A percentile compares a stretch with the other conserved stretches of the same genome.
Evolutionary conservation across 495 filamentous ascomycete species (phyloP).

Genomic region (Immersiella caudata): DNA sequence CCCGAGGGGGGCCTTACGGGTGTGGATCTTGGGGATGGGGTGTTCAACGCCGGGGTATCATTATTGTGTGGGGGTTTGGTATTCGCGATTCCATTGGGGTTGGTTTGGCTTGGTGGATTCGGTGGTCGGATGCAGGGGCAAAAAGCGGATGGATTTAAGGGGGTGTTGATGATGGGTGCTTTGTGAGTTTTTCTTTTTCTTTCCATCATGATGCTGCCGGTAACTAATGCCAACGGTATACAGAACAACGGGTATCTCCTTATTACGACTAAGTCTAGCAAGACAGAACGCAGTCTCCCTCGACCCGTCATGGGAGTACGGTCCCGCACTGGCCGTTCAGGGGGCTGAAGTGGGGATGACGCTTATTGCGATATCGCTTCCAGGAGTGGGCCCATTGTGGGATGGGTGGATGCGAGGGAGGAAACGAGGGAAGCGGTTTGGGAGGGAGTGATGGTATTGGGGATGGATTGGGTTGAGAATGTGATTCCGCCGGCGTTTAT

Average conservation of each 20-base stretch:
- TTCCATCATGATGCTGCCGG: neutral
- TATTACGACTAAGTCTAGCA: conserved; percentile 47
- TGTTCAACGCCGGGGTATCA: neutral
- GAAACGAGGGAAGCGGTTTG: neutral
- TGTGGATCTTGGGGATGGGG: conserved; percentile 25
- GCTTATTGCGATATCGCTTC: conserved; percentile 49
- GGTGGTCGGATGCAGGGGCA: neutral
- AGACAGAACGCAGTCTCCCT: conserved; percentile 43
- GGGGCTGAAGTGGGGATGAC: conserved; percentile 50
- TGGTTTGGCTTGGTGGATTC: neutral
- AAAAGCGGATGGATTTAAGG: neutral
- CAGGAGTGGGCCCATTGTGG: conserved; percentile 49
- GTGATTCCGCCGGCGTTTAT: no score
- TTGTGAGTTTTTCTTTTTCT: neutral
- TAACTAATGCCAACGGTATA: neutral
- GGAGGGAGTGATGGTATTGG: neutral
- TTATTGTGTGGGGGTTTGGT: neutral
- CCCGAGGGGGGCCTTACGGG: conserved; percentile 43
- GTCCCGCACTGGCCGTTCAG: conserved; percentile 49
- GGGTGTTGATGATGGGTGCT: neutral
- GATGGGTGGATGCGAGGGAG: conserved; percentile 27
- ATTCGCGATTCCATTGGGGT: neutral
- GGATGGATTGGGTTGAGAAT: conserved; percentile 9
- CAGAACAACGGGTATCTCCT: neutral
- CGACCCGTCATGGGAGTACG: conserved; percentile 51